Evolutionary conservation across 768 basidiomycete genomes (phyloP), one percentile per base, ranked within the genome.

Genomic region (Gymnopilus junonius): DNA sequence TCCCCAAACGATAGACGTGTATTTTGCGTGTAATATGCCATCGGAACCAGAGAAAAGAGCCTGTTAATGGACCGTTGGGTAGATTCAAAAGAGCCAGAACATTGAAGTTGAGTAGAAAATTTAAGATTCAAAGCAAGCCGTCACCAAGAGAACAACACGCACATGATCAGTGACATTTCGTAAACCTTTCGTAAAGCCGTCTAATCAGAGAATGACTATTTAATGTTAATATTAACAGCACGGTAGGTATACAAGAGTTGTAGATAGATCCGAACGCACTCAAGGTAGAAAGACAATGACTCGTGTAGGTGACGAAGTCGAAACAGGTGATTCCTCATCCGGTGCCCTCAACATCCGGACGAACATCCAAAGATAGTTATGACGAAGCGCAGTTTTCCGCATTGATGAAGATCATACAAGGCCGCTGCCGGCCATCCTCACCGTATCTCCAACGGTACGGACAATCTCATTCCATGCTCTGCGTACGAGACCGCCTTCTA

Each of bases 391-490:
- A 45, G 17, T 40, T 58, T 58, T 27, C 29, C 8, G 11, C n/a
- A 8, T 31, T 32, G 48, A 31, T 23, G 48, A 15, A 27, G 10
- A 32, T 51, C 48, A 69, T 15, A 67, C 68, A 55, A 69, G 74
- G 20, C 91, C 92, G 65, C 89, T 85, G 20, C 90, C 91, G 1
- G 87, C 91, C 91, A 93, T 93, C 68, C 80, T 82, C 32, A 90
- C 81, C 3, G 89, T 89, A 76, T 93, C 91, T 50, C 76, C 73
- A 15, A 93, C 78, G 5, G 82, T 85, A 43, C 81, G 79, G 3
- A 83, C 67, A 7, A 82, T 68, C 68, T 85, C 86, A 20, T 74
- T 73, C 86, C 89, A 89, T 32, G 83, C 75, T 34, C 75, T 76
- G 15, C 71, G 70, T 12, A 81, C 55, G 45, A 77, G 65, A 35